These are phyloP conservation scores for Hypericum androsaemum DNA, from an alignment of 345 rosid genomes.

Conservation along the genomic window DNA sequence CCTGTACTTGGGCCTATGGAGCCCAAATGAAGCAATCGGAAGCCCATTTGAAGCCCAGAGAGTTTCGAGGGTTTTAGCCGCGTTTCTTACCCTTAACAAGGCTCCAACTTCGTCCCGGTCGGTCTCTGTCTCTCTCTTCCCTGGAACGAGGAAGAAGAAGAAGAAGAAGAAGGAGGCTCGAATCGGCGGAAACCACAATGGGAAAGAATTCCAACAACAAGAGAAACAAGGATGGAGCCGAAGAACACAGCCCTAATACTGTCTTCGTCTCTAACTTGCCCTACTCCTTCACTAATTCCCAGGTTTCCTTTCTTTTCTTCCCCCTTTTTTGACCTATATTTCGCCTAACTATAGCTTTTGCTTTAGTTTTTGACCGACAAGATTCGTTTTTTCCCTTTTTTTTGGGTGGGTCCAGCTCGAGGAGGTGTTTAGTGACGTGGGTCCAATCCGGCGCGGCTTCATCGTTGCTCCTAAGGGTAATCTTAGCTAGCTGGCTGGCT, in stretches of 20 bases:
- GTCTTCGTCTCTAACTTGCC: conserved; percentile 77
- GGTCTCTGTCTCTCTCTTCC: too few relatives aligned
- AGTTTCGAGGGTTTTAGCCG: too few relatives aligned
- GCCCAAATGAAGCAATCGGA: too few relatives aligned
- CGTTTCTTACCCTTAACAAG: too few relatives aligned
- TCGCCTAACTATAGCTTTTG: conserved; percentile 1
- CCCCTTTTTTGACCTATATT: background rate
- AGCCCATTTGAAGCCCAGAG: too few relatives aligned
- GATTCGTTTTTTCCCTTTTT: background rate
- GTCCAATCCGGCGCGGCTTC: conserved; percentile 88
- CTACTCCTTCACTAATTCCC: conserved; percentile 69
- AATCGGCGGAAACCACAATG: conserved; percentile 9
- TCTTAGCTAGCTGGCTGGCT: too few relatives aligned
- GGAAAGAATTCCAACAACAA: conserved; percentile 36
- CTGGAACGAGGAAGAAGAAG: too few relatives aligned
- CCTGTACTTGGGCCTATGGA: too few relatives aligned
- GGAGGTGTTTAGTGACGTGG: conserved; percentile 79
- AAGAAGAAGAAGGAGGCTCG: too few relatives aligned
- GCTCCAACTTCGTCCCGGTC: too few relatives aligned
- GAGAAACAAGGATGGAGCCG: conserved; percentile 23
- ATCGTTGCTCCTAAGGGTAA: conserved; percentile 71
- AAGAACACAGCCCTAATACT: conserved; percentile 58
- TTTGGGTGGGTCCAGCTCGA: conserved; percentile 47
- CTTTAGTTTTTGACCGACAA: background rate
- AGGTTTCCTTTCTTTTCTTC: conserved; percentile 29